Conservation (phyloP, 2,329 filamentous ascomycete genomes). For the Penicillium hesseltinei region DNA sequence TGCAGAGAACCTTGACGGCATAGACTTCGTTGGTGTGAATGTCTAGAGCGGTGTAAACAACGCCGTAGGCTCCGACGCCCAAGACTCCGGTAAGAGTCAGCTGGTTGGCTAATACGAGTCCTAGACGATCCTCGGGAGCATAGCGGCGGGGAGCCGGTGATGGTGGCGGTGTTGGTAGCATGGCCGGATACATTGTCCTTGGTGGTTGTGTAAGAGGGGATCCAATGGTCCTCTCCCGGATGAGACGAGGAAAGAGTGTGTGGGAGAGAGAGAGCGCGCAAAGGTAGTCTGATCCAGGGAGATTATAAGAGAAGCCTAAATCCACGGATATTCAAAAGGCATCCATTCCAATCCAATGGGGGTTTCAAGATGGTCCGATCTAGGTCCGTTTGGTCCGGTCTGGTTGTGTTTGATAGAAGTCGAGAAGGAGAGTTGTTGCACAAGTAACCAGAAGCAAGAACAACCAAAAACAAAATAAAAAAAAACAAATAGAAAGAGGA, state of each 20-base stretch:
- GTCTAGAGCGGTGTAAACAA: constrained; percentile 88
- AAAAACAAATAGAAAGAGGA: constrained; percentile 3
- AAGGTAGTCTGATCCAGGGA: constrained; percentile 15
- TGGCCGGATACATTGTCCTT: constrained; percentile 42
- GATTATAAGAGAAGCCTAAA: constrained; percentile 10
- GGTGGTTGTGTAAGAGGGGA: constrained; percentile 1
- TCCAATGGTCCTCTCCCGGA: constrained; percentile 1
- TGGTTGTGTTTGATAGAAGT: constrained; percentile 12
- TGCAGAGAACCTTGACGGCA: constrained; percentile 96
- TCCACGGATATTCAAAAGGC: constrained; percentile 22
- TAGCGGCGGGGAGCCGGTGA: constrained; percentile 52
- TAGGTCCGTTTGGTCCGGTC: constrained; percentile 6
- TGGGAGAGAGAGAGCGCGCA: constrained; percentile 5
- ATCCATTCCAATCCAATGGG: constrained; percentile 19
- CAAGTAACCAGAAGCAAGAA: constrained; percentile 1
- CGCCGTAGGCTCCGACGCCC: constrained; percentile 92
- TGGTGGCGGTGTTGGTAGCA: constrained; percentile 48
- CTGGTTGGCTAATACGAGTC: constrained; percentile 76
- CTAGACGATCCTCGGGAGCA: constrained; percentile 80
- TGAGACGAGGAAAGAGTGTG: background rate
- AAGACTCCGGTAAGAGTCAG: constrained; percentile 82
- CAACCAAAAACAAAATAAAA: constrained; percentile 8
- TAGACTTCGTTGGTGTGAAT: constrained; percentile 77
- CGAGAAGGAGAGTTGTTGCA: constrained; percentile 11
- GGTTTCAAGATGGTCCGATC: constrained; percentile 4